A percentile compares a stretch with the other conserved stretches of the same genome.
Conservation (phyloP, 1,284 basidiomycete genomes). For the Sparassis latifolia region DNA sequence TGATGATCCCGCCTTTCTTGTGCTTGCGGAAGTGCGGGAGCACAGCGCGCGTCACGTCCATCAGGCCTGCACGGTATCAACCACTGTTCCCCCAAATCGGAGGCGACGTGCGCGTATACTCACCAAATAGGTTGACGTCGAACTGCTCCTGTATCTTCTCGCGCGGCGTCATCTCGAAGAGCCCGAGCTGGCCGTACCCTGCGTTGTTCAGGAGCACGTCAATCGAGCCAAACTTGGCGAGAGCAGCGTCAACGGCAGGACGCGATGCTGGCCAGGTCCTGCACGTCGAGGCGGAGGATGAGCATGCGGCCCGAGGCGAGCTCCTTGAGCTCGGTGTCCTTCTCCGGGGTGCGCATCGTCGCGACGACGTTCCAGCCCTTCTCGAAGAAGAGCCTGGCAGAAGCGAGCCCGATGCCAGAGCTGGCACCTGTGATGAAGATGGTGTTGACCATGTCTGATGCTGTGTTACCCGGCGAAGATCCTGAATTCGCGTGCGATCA, state of each 20-base stretch:
- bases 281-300: constrained; percentile 35
- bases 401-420: constrained; percentile 24
- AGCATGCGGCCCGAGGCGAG: constrained; percentile 25
- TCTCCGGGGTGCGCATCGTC: constrained; percentile 23
- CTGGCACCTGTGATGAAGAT: constrained; percentile 23
- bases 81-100: constrained; percentile 2
- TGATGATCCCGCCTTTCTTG: too few species aligned
- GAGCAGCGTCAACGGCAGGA: constrained; percentile 29
- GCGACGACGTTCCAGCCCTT: constrained; percentile 27
- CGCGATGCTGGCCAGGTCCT: constrained; percentile 19
- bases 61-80: too few species aligned
- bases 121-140: constrained; percentile 34
- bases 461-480: too few species aligned
- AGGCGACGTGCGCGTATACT: constrained; percentile 26
- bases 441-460: too few species aligned
- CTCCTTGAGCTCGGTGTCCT: constrained; percentile 17
- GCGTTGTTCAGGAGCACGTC: constrained; percentile 43
- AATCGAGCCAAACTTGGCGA: constrained; percentile 30
- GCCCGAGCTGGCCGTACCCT: constrained; percentile 21
- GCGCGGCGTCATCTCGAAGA: constrained; percentile 24
- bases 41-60: too few species aligned
- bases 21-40: too few species aligned
- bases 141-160: constrained; percentile 25
- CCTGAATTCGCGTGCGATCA: too few species aligned
- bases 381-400: constrained; percentile 19